These are phyloP conservation scores for Silene uniflora DNA, from an alignment of 148 eudicot genomes.

Conservation along the genomic window DNA sequence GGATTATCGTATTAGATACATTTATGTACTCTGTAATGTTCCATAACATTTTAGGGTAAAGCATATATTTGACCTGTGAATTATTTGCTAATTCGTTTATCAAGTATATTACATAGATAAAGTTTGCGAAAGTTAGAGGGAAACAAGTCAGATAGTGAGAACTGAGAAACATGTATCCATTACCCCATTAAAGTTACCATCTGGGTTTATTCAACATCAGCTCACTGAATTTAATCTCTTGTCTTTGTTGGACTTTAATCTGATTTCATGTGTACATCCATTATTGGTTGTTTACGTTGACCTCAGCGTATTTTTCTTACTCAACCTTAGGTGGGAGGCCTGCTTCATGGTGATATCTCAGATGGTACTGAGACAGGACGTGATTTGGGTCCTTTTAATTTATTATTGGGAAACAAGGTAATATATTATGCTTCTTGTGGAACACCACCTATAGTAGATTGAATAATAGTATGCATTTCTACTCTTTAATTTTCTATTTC, in stretches of 20 bases:
- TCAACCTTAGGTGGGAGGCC: slow-evolving; percentile 65
- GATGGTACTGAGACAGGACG: slow-evolving; percentile 83
- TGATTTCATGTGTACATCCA: background rate
- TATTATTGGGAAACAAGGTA: slow-evolving; percentile 69
- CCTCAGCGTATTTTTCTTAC: background rate
- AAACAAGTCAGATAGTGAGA: background rate
- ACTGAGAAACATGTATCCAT: background rate
- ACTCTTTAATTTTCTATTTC: background rate
- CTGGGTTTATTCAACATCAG: background rate
- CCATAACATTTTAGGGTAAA: background rate
- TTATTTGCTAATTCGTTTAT: background rate
- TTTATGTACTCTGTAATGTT: background rate
- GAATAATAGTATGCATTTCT: too few relatives aligned
- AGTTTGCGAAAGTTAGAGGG: background rate
- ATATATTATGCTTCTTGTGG: slow-evolving; percentile 1
- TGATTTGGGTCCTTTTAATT: slow-evolving; percentile 58
- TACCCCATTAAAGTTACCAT: background rate
- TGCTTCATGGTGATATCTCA: slow-evolving; percentile 84
- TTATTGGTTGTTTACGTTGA: background rate
- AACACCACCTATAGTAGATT: slow-evolving; percentile 4
- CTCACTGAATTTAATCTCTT: background rate
- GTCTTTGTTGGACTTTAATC: background rate
- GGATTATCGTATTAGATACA: background rate
- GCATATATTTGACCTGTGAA: background rate
- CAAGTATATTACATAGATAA: background rate